A percentile compares a stretch with the other conserved stretches of the same genome.
phyloP scores from a whole-genome alignment of 2,329 filamentous ascomycete species.

The Colletotrichum sp. region DNA sequence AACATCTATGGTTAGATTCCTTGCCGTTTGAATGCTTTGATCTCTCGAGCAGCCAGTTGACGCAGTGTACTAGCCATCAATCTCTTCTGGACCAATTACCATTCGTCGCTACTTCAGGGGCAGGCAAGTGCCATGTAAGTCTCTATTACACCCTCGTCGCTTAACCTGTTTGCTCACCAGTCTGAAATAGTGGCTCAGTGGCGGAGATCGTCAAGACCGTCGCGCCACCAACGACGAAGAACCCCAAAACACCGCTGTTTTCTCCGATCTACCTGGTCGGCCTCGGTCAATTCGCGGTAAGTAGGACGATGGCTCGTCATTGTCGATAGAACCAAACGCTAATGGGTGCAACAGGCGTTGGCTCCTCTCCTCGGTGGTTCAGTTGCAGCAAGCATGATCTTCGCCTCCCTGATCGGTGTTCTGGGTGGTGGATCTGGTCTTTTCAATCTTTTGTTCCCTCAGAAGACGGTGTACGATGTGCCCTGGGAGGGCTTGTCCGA shows the following conservation, averaged over 20 bases:
- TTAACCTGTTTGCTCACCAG: neutral
- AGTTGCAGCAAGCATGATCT: neutral
- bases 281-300: neutral
- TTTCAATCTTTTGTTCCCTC: neutral
- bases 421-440: neutral
- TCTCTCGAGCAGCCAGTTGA: neutral
- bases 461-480: neutral
- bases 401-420: neutral
- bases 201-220: neutral
- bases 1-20: neutral
- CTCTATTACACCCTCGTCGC: rapidly evolving
- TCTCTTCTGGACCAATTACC: conserved; percentile 6
- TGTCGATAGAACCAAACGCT: neutral
- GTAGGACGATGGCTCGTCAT: rapidly evolving
- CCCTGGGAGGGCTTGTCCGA: neutral
- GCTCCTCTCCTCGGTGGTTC: neutral
- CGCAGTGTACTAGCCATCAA: neutral
- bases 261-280: neutral
- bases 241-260: neutral
- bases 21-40: neutral
- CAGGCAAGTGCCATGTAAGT: neutral
- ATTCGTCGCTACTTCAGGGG: neutral
- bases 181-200: neutral
- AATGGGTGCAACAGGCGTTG: neutral
- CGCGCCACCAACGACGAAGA: neutral